Base-by-base conservation (phyloP, 2,329 filamentous ascomycete genomes). In the Pseudocercospora ulei region DNA sequence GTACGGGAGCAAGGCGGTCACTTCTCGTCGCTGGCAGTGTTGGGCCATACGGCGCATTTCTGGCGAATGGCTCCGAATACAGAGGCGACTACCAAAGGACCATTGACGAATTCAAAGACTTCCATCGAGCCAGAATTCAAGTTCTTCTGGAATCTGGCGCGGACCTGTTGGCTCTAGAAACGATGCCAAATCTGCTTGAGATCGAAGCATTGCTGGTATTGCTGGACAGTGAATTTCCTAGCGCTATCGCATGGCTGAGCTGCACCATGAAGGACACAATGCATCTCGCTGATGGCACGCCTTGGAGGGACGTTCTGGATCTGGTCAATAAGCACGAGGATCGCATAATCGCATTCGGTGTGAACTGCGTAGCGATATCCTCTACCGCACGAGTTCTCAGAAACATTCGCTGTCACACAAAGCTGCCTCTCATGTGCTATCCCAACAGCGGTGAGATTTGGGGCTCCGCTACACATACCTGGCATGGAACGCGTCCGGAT, bases 371-470 rank as follows among this genome's bases (percentile, higher is more conserved):
- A 1, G 51, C 61, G 0, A 53, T 62, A 27, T 50, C 56, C 23
- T 31, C 62, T 3, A 62, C 56, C 2, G 40, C 58, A 1, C 54
- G 41, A 7, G 61, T 62, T 3, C 39, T 68, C 24, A 42, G 54
- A 29, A 48, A 49, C 7, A 41, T 68, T 18, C 44, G 40, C 9
- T 40, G 47, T 9, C 31, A 56, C 16, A 59, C 63, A 12, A 47
- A 49, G 17, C 56, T 60, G 33, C 57, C 60, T 6, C 43, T 66
- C 25, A 23, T 50, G 3, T 47, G 45, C 18, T 69, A 69, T 51
- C 65, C 66, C 0, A 69, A 70, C 35, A 67, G 65, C 3, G 67
- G 67, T 2, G 67, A 69, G 50, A 51, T 52, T 16, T 70, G 62
- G 59, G 62, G 69, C 52, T 63, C 65, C 3, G 51, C 50, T 36